Evolutionary conservation across 1,284 basidiomycete species (phyloP), one percentile per base, ranked within the genome.

Genomic region (Peniophora sp.): DNA sequence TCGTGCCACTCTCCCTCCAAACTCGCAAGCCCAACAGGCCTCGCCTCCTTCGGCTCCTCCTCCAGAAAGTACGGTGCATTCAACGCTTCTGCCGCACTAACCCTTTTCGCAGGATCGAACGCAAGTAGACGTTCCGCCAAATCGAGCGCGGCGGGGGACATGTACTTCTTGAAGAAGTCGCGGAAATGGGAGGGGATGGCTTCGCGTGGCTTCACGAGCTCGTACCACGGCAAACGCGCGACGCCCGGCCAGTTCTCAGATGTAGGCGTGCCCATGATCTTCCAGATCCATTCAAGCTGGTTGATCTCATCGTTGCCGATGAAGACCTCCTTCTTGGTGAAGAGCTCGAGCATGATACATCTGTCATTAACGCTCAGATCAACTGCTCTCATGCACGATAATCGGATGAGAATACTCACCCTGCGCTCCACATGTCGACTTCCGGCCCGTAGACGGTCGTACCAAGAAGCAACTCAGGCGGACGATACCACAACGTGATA

Each of bases 391-490:
- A 22, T 47, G 3, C 41, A 23, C 49, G 12, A 38, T 39, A 25
- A 51, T 55, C 34, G 27, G 19, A 11, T 50, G 32, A 50, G 57
- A 5, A 2, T 17, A 71, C 80, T 60, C 68, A 95, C 92, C 97
- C 97, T 11, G 96, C 97, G 64, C 94, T 97, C 97, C 97, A 99
- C 85, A 97, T 97, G 63, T 99, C 97, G n/a, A 99, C 96, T 62
- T 97, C 97, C 2, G 92, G 86, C 1, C 95, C 96, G 68, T 99
- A 99, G 19, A 93, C 83, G 1, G 97, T 99, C 46, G 94, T 93
- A 16, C 97, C 97, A 58, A 99, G 85, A 38, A 99, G 70, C 46
- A 99, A 74, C 66, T 99, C 97, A 2, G 96, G 97, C 3, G 93
- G 92, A 45, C 97, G 83, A 69, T 99, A 99, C 97, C 97, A 99